These are phyloP conservation scores for Tricholoma sp. DNA, from an alignment of 768 basidiomycete species.

Conservation along the genomic window DNA sequence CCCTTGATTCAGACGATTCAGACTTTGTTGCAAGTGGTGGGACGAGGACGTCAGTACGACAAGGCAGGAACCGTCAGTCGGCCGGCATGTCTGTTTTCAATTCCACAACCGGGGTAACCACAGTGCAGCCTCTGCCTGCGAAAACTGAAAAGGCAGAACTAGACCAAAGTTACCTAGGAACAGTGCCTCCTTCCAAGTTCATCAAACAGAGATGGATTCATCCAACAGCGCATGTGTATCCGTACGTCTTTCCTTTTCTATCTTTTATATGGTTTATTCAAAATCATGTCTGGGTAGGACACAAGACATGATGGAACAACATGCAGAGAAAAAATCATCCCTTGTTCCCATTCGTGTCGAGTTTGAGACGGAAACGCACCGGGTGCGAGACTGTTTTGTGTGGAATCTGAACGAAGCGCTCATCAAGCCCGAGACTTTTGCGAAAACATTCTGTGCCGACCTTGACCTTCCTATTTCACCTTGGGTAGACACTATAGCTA, in stretches of 20 bases:
- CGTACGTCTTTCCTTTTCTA: constrained; percentile 46
- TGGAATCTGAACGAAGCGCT: constrained; percentile 93
- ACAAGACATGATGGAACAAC: constrained; percentile 55
- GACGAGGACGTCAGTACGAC: constrained; percentile 51
- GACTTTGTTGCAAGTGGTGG: constrained; percentile 70
- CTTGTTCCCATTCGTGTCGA: constrained; percentile 94
- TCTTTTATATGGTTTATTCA: background rate
- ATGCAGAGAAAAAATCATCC: constrained; percentile 46
- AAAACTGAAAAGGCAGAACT: constrained; percentile 54
- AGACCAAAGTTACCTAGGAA: constrained; percentile 88
- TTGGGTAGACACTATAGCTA: constrained; percentile 76
- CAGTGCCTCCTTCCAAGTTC: constrained; percentile 75
- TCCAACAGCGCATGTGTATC: constrained; percentile 66
- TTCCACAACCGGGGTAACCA: constrained; percentile 38
- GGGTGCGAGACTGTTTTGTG: constrained; percentile 91
- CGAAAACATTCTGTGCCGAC: constrained; percentile 82
- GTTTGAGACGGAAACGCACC: constrained; percentile 86
- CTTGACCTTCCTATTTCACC: constrained; percentile 65
- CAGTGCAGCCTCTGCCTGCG: constrained; percentile 29
- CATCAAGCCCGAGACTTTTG: constrained; percentile 83
- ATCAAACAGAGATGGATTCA: constrained; percentile 55
- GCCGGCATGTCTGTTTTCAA: constrained; percentile 53
- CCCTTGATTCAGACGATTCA: constrained; percentile 79
- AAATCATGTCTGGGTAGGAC: constrained; percentile 38
- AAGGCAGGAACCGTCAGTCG: constrained; percentile 37